Percentiles rank a stretch among this genome's conserved stretches.
Conservation (phyloP, 2,329 filamentous ascomycete species). For the Exophiala sp. region DNA sequence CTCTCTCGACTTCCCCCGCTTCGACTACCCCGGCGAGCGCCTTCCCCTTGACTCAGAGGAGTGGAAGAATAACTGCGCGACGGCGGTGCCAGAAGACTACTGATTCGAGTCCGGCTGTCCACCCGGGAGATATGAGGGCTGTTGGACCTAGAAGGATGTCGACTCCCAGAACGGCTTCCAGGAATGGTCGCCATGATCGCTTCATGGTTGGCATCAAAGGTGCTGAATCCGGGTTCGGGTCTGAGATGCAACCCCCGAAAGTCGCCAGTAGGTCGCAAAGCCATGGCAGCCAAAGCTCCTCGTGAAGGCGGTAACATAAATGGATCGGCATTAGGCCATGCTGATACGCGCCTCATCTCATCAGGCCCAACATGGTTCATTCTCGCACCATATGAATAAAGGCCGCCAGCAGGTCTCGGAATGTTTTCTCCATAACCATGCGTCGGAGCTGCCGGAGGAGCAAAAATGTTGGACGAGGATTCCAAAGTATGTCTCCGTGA, state of each 20-base stretch:
- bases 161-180: slow-evolving; percentile 25
- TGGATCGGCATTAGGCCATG: slow-evolving; percentile 8
- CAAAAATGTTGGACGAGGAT: slow-evolving; percentile 17
- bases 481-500: slow-evolving; percentile 26
- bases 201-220: slow-evolving; percentile 29
- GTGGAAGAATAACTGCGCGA: slow-evolving; percentile 16
- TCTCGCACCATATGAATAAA: slow-evolving; percentile 17
- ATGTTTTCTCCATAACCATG: slow-evolving; percentile 15
- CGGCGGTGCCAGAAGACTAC: slow-evolving; percentile 19
- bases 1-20: slow-evolving; percentile 19
- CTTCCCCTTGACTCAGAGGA: slow-evolving; percentile 19
- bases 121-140: slow-evolving; percentile 26
- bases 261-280: slow-evolving; percentile 17
- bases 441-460: slow-evolving; percentile 15
- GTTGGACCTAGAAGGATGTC: slow-evolving; percentile 26
- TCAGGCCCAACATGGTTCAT: slow-evolving; percentile 18
- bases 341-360: slow-evolving; percentile 12
- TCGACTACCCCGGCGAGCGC: slow-evolving; percentile 11
- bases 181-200: slow-evolving; percentile 29
- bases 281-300: slow-evolving; percentile 14
- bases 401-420: slow-evolving; percentile 15
- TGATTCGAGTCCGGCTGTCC: slow-evolving; percentile 25
- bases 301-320: slow-evolving; percentile 14
- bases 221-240: slow-evolving; percentile 27
- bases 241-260: slow-evolving; percentile 21